A percentile compares a stretch with the other conserved stretches of the same genome.
phyloP scores from a whole-genome alignment of 139 green algal species.

The Choricystis sp. region DNA sequence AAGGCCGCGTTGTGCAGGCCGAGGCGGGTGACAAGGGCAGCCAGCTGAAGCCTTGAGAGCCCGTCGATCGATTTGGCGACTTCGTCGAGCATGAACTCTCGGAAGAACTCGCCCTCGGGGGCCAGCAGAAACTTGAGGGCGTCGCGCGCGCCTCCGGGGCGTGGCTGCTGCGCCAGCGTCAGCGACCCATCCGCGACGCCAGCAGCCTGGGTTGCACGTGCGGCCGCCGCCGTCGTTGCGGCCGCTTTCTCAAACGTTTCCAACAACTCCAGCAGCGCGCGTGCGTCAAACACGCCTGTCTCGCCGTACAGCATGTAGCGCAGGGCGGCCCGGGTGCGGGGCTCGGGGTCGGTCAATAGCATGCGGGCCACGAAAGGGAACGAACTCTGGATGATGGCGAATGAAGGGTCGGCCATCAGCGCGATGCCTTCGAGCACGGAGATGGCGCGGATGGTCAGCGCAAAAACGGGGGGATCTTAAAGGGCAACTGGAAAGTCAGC shows the following conservation, averaged over 20 bases:
- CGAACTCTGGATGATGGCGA: conserved; percentile 84
- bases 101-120: conserved; percentile 73
- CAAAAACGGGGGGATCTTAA: conserved; percentile 85
- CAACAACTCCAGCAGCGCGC: conserved; percentile 91
- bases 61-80: conserved; percentile 88
- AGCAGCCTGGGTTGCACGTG: conserved; percentile 9
- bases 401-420: conserved; percentile 55
- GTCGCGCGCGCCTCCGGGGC: background rate
- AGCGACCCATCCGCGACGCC: background rate
- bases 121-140: conserved; percentile 48
- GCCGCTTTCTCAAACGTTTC: conserved; percentile 76
- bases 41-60: conserved; percentile 59
- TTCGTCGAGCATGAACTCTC: conserved; percentile 90
- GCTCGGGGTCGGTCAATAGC: conserved; percentile 82
- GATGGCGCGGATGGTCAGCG: conserved; percentile 83
- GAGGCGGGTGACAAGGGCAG: conserved; percentile 15
- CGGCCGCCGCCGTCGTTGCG: conserved; percentile 30
- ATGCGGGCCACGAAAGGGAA: conserved; percentile 80
- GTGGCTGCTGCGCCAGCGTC: background rate
- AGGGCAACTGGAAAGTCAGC: conserved; percentile 98
- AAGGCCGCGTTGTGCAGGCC: conserved; percentile 19
- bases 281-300: conserved; percentile 47
- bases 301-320: conserved; percentile 41
- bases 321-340: conserved; percentile 64
- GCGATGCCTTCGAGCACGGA: conserved; percentile 68